Percentiles rank a stretch among this genome's conserved stretches.
phyloP scores from a whole-genome alignment of 1,139 yeast genomes.

The Suzukiozyma palmioleophila region DNA sequence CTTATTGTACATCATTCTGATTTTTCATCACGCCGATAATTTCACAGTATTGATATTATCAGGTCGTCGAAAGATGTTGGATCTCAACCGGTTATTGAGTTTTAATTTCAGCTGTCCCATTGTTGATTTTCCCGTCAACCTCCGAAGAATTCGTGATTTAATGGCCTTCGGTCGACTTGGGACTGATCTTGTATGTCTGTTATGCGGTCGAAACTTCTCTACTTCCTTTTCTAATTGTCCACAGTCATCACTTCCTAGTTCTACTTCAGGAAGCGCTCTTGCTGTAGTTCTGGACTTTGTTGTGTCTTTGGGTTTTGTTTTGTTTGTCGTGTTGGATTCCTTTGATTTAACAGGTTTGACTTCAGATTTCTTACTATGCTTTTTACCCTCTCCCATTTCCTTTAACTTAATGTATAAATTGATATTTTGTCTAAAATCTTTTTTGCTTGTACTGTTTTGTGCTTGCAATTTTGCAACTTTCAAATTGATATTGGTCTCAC shows the following conservation, averaged over 20 bases:
- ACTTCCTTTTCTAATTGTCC: conserved; percentile 4
- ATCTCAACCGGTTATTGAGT: neutral
- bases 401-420: conserved; percentile 11
- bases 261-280: neutral
- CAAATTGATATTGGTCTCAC: conserved; percentile 14
- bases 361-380: conserved; percentile 3
- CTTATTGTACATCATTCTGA: neutral
- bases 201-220: neutral
- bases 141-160: conserved; percentile 2
- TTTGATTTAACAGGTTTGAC: neutral
- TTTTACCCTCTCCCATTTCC: conserved; percentile 5
- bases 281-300: neutral
- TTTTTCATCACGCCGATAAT: neutral
- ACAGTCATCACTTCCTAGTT: conserved; percentile 2
- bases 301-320: neutral
- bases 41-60: conserved; percentile 1
- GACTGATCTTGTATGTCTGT: conserved; percentile 2
- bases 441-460: conserved; percentile 25
- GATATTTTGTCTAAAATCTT: conserved; percentile 23
- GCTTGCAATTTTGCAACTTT: conserved; percentile 22
- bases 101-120: neutral
- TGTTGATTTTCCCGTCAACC: conserved; percentile 3
- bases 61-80: conserved; percentile 1
- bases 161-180: conserved; percentile 2
- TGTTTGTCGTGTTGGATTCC: neutral